These are phyloP conservation scores for Pterocarpus santalinus DNA, from an alignment of 306 rosid genomes.

Conservation along the genomic window DNA sequence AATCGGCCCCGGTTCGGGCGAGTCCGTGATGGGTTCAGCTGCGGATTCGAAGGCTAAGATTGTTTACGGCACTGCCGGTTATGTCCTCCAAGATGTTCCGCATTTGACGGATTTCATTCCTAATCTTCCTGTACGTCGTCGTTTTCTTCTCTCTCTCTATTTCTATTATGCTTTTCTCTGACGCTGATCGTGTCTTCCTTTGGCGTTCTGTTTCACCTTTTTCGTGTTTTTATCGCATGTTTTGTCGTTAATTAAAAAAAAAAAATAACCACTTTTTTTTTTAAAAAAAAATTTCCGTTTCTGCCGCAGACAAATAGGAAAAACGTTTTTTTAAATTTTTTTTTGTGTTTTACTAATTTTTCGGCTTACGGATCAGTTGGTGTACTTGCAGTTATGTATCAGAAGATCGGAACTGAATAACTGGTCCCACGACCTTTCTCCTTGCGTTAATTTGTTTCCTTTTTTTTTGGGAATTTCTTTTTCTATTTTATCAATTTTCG, in stretches of 20 bases:
- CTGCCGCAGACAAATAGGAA: constrained; percentile 22
- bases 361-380: background rate
- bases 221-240: background rate
- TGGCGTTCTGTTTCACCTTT: background rate
- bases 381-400: background rate
- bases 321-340: too few relatives aligned
- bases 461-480: background rate
- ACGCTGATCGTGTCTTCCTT: constrained; percentile 16
- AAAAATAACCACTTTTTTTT: background rate
- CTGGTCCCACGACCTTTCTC: background rate
- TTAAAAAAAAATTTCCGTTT: background rate
- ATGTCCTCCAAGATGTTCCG: constrained; percentile 88
- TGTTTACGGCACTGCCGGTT: constrained; percentile 66
- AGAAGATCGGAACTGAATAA: background rate
- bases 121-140: constrained; percentile 73
- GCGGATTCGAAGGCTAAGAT: constrained; percentile 46
- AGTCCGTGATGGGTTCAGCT: constrained; percentile 48
- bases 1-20: background rate
- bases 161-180: constrained; percentile 5
- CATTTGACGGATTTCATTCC: constrained; percentile 80
- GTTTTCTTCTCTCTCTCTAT: background rate
- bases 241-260: background rate
- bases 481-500: background rate
- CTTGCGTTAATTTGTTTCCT: background rate
- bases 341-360: background rate